Evolutionary conservation across 257 asterid genomes (phyloP), one percentile per base, ranked within the genome.

Genomic region (Misopates orontium): DNA sequence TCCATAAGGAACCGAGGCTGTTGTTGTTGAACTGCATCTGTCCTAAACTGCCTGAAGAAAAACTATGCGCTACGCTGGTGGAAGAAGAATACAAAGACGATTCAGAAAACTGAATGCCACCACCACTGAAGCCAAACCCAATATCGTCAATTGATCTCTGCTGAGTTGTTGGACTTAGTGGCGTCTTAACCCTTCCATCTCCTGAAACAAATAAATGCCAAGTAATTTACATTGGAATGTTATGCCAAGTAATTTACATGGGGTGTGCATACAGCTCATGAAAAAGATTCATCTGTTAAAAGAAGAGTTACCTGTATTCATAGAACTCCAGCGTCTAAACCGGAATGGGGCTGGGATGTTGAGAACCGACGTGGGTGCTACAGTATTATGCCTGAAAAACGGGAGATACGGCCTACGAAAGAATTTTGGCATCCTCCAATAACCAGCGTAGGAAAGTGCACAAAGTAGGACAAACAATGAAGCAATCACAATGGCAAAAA

Each of bases 41-140:
- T 24, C 85, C 85, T 59, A 80, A 77, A 8, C 91, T 87, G 71
- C 89, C 89, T 8, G 97, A 81, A 55, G 98, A 92, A 71, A 63
- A 84, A 79, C 98, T 89, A 42, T 89, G 96, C 8, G 85, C 72
- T 22, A 85, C 95, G 41, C 92, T 78, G 75, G 86, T 82, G 39
- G 98, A 85, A 12, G 96, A 80, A 59, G 96, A 75, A 74, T 83
- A 87, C 42, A 80, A 64, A 10, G 96, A 69, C 28, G 87, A 72
- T 28, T 85, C 94, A 2, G 77, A 19, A 39, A 82, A 85, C 81
- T 85, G 93, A 71, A 78, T 53, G 56, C 75, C 72, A 45, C 73
- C 67, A 42, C 74, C 71, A 36, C 79, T 57, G 52, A 74, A 77
- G 66, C 77, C 73, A 44, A 72, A 76, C 16, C 76, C 78, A 8